These are phyloP conservation scores for Amanita fuliginea DNA, from an alignment of 768 basidiomycete species.

Conservation along the genomic window DNA sequence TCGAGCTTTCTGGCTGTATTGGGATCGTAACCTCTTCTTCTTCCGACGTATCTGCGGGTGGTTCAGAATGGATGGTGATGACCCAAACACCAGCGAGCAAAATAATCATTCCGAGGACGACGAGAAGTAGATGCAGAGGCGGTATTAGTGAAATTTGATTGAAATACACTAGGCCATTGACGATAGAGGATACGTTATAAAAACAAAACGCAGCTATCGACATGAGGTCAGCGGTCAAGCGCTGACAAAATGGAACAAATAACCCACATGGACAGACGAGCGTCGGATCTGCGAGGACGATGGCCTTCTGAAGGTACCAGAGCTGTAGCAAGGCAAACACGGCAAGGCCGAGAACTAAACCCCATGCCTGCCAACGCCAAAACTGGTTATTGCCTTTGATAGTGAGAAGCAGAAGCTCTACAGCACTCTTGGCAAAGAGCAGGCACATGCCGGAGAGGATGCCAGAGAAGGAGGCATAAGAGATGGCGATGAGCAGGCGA, in stretches of 20 bases:
- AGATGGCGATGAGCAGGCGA: constrained; percentile 60
- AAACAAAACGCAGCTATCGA: constrained; percentile 79
- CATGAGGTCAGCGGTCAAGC: neutral
- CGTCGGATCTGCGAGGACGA: constrained; percentile 76
- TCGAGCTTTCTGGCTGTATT: constrained; percentile 12
- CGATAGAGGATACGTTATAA: constrained; percentile 87
- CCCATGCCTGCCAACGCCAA: constrained; percentile 78
- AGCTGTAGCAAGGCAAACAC: constrained; percentile 72
- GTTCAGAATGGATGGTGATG: constrained; percentile 65
- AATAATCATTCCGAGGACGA: constrained; percentile 64
- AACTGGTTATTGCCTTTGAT: constrained; percentile 70
- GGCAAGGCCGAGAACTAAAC: constrained; percentile 59
- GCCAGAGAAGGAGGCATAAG: constrained; percentile 82
- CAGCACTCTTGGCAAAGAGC: constrained; percentile 88
- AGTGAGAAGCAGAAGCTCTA: constrained; percentile 77
- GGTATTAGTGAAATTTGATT: constrained; percentile 71
- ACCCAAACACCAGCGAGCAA: constrained; percentile 87
- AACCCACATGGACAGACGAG: constrained; percentile 75
- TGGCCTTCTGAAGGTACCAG: constrained; percentile 74
- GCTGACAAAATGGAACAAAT: neutral
- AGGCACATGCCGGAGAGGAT: constrained; percentile 89
- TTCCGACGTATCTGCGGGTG: constrained; percentile 18
- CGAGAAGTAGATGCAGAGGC: constrained; percentile 58
- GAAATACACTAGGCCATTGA: constrained; percentile 85
- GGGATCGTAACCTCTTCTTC: constrained; percentile 10